Percentiles rank a stretch among this genome's conserved stretches.
Evolutionary conservation across 352 stramenopile genomes (phyloP).

Genomic region (Phytophthora pini): DNA sequence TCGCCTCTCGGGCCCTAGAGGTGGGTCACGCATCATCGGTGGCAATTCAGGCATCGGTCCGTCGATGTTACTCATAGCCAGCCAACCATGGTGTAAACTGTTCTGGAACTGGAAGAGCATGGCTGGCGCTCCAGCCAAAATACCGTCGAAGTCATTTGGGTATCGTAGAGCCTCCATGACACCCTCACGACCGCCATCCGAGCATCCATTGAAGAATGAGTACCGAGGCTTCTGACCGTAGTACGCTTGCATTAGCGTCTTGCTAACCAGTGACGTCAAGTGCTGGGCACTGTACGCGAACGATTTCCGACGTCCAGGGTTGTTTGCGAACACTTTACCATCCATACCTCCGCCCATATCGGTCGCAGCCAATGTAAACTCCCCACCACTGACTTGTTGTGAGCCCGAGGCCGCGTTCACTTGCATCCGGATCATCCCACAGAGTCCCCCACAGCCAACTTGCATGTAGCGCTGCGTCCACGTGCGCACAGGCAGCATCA

Average conservation of each 20-base stretch:
- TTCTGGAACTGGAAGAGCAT: slow-evolving; percentile 53
- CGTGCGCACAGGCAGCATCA: slow-evolving; percentile 40
- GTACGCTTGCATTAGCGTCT: slow-evolving; percentile 43
- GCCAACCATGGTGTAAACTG: slow-evolving; percentile 43
- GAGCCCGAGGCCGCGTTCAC: slow-evolving; percentile 33
- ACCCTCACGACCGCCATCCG: slow-evolving; percentile 42
- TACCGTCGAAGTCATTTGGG: slow-evolving; percentile 45
- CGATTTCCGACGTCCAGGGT: slow-evolving; percentile 25
- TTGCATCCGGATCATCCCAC: slow-evolving; percentile 38
- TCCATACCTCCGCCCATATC: slow-evolving; percentile 45
- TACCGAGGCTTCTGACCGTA: slow-evolving; percentile 42
- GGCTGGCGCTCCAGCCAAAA: slow-evolving; percentile 42
- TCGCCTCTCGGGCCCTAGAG: slow-evolving; percentile 9
- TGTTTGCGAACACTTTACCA: slow-evolving; percentile 36
- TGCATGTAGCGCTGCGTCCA: slow-evolving; percentile 57
- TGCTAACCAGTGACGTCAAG: slow-evolving; percentile 39
- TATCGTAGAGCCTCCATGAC: slow-evolving; percentile 48
- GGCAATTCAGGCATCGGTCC: slow-evolving; percentile 24
- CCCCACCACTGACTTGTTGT: slow-evolving; percentile 23
- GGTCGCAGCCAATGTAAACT: slow-evolving; percentile 40
- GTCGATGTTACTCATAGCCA: slow-evolving; percentile 42
- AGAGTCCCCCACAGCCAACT: slow-evolving; percentile 46
- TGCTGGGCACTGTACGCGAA: slow-evolving; percentile 50
- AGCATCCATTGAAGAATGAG: slow-evolving; percentile 54
- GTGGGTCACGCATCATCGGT: slow-evolving; percentile 22